A percentile compares a stretch with the other conserved stretches of the same genome.
These are phyloP conservation scores for Kodamaea derodonti DNA, from an alignment of 1,139 yeast genomes.

Conservation along the genomic window DNA sequence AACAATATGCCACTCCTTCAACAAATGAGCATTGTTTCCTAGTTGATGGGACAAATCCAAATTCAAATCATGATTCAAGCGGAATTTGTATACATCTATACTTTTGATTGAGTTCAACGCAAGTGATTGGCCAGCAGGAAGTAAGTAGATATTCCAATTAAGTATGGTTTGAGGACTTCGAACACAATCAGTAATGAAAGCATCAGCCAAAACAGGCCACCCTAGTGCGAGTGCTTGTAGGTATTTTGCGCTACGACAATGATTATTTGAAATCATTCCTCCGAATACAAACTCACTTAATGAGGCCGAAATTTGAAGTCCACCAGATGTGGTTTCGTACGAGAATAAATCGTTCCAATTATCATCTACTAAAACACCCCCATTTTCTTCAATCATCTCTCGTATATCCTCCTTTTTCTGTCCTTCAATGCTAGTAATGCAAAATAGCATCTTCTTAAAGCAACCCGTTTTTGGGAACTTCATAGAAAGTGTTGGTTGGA, in stretches of 20 bases:
- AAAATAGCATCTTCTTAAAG: constrained; percentile 28
- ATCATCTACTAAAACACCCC: constrained; percentile 50
- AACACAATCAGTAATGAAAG: constrained; percentile 56
- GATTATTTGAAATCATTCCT: constrained; percentile 58
- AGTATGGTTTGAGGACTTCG: constrained; percentile 16
- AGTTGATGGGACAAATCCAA: constrained; percentile 32
- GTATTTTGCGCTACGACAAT: constrained; percentile 69
- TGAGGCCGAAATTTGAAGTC: constrained; percentile 8
- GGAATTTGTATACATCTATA: constrained; percentile 39
- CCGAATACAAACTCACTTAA: constrained; percentile 44
- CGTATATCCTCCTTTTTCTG: constrained; percentile 33
- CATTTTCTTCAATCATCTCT: constrained; percentile 39
- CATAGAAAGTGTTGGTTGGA: background rate
- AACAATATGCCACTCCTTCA: constrained; percentile 29
- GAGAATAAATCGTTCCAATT: constrained; percentile 40
- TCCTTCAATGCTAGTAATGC: constrained; percentile 34
- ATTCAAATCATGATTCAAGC: constrained; percentile 23
- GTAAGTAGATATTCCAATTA: constrained; percentile 52
- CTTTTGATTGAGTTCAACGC: constrained; percentile 33
- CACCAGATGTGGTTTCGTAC: constrained; percentile 8
- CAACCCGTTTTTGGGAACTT: background rate
- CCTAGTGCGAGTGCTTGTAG: constrained; percentile 83
- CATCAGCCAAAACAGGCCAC: constrained; percentile 77
- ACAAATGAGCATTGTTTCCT: constrained; percentile 30
- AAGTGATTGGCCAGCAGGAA: constrained; percentile 69